Evolutionary conservation across 164 flowering plant species (phyloP).

Genomic region (Stephania cephalantha): DNA sequence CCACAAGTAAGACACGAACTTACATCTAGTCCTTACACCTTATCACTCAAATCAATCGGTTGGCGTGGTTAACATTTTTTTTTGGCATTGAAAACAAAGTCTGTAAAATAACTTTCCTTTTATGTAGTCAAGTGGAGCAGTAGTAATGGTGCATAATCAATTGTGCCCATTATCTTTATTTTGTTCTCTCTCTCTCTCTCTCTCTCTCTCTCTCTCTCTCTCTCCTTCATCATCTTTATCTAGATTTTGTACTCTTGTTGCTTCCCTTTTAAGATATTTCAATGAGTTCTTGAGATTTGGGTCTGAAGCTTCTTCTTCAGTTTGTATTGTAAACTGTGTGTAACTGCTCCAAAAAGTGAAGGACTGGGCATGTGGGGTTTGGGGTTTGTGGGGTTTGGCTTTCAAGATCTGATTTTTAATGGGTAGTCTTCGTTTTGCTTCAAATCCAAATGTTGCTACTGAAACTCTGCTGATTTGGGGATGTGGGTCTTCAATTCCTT

Average conservation of each 20-base stretch:
- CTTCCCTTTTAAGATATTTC: constrained; percentile 39
- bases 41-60: too few species aligned
- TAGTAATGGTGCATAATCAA: neutral
- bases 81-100: neutral
- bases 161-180: constrained; percentile 11
- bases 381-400: constrained; percentile 4
- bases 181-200: constrained; percentile 1
- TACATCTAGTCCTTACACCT: too few species aligned
- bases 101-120: neutral
- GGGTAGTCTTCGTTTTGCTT: constrained; percentile 4
- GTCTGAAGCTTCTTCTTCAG: constrained; percentile 10
- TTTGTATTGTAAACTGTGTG: neutral
- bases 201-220: neutral
- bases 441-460: neutral
- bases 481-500: constrained; percentile 3
- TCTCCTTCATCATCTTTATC: constrained; percentile 7
- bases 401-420: constrained; percentile 19
- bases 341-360: neutral
- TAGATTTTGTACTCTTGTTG: constrained; percentile 16
- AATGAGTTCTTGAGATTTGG: constrained; percentile 13
- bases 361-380: constrained; percentile 5
- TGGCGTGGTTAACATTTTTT: too few species aligned
- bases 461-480: neutral
- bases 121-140: neutral
- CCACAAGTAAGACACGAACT: too few species aligned